These are phyloP conservation scores for Cercospora zeae-maydis DNA, from an alignment of 2,329 filamentous ascomycete species.

Conservation along the genomic window DNA sequence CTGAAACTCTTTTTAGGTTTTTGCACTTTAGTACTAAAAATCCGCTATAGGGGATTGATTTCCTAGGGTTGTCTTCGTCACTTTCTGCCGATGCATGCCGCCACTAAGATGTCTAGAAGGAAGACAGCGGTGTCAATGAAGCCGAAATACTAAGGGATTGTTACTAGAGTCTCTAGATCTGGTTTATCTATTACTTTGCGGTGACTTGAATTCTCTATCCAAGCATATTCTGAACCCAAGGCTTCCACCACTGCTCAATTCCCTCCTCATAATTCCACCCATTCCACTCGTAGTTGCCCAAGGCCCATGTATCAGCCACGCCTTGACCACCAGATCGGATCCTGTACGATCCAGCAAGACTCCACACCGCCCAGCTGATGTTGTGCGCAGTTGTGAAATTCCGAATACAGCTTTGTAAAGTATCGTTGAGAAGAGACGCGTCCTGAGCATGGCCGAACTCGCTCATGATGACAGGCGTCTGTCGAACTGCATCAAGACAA, in stretches of 20 bases:
- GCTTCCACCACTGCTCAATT: constrained; percentile 51
- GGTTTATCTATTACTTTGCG: neutral
- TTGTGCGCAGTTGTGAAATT: constrained; percentile 46
- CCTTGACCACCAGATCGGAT: constrained; percentile 47
- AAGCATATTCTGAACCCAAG: constrained; percentile 40
- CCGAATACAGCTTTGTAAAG: constrained; percentile 47
- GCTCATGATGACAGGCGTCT: constrained; percentile 39
- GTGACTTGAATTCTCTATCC: neutral
- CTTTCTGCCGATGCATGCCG: neutral
- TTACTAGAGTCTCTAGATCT: neutral
- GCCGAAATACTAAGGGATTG: neutral
- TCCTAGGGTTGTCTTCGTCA: neutral
- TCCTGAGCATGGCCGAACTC: constrained; percentile 41
- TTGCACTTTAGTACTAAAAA: too few species aligned
- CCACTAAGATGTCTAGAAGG: neutral
- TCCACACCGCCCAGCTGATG: constrained; percentile 52
- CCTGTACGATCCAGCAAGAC: constrained; percentile 49
- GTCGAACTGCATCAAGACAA: constrained; percentile 35
- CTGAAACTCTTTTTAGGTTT: too few species aligned
- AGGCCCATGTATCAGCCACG: constrained; percentile 48
- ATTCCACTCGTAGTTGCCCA: constrained; percentile 48
- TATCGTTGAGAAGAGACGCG: constrained; percentile 42
- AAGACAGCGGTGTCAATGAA: neutral
- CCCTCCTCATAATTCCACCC: constrained; percentile 48
- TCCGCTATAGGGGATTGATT: neutral